Evolutionary conservation across 1,284 basidiomycete species (phyloP), one percentile per base, ranked within the genome.

Genomic region (Cystobasidium sp.): DNA sequence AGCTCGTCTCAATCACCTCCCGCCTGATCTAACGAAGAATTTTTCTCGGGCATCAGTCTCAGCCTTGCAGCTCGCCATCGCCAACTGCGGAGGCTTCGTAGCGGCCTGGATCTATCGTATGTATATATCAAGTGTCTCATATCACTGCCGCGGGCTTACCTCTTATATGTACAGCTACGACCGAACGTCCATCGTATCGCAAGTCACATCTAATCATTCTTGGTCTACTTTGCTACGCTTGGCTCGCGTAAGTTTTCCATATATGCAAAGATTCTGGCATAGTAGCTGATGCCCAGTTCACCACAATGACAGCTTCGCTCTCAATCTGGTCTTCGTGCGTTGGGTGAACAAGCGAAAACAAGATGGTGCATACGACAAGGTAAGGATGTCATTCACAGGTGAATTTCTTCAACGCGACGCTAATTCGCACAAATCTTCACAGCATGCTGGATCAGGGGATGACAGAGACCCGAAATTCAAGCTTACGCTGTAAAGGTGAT

Each of bases 1-100:
- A 3, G 14, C n/a, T 14, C 14, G 46, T 12, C 6, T 49, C 46
- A 12, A 6, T 14, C 12, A 49, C 6, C 3, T 1, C 6, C 12
- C 6, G n/a, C 46, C 3, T 49, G 46, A n/a, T 49, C 12, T 49
- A 12, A 49, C 14, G 20, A 3, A 5, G 52, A 53, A 5, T 3
- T 3, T 20, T 12, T 22, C 9, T 20, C 20, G 3, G 18, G 9
- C 52, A 10, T 20, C 81, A 3, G 80, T 81, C 20, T 78, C 79
- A 18, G 82, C 81, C 8, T 63, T 83, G 6, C 81, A 83, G 75
- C 78, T 83, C 18, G 80, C 80, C 59, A 79, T 82, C 24, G 81
- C 81, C 41, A 82, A 82, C 53, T 78, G 79, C 49, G 80, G 79
- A 18, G 53, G 81, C 18, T 82, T 82, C 65, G 78, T 80, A 4